Evolutionary conservation across 108 stramenopile genomes (phyloP).

Genomic region (Parietichytrium sp.): DNA sequence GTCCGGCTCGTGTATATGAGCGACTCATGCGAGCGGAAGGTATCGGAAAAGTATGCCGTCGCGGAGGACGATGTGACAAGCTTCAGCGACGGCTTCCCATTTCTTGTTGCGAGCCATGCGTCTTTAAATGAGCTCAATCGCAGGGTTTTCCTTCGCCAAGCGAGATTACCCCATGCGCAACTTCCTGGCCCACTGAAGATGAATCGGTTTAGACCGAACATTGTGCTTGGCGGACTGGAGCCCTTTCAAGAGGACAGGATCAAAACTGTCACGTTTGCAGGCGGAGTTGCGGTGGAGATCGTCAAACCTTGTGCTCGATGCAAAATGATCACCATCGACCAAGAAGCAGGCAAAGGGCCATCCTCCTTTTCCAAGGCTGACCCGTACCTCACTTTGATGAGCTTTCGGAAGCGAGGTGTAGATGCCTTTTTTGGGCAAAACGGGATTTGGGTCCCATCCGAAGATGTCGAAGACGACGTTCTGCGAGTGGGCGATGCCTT

Average conservation of each 20-base stretch:
- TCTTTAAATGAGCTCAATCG: constrained; percentile 58
- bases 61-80: constrained; percentile 30
- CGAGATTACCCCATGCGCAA: too few relatives aligned
- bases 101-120: constrained; percentile 50
- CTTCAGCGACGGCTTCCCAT: constrained; percentile 64
- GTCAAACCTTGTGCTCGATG: constrained; percentile 63
- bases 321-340: constrained; percentile 60
- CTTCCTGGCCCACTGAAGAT: constrained; percentile 51
- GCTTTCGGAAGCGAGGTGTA: constrained; percentile 53
- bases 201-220: constrained; percentile 66
- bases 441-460: constrained; percentile 42
- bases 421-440: constrained; percentile 58
- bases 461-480: constrained; percentile 41
- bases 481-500: constrained; percentile 49
- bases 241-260: constrained; percentile 58
- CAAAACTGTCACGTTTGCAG: too few relatives aligned
- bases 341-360: constrained; percentile 28
- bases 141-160: too few relatives aligned
- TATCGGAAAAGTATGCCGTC: constrained; percentile 45
- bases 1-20: constrained; percentile 58
- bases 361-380: constrained; percentile 9
- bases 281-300: too few relatives aligned
- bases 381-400: constrained; percentile 44
- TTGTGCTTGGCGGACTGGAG: constrained; percentile 53
- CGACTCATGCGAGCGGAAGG: constrained; percentile 47